phyloP scores from a whole-genome alignment of 345 rosid genomes.

The Acer yangbiense region DNA sequence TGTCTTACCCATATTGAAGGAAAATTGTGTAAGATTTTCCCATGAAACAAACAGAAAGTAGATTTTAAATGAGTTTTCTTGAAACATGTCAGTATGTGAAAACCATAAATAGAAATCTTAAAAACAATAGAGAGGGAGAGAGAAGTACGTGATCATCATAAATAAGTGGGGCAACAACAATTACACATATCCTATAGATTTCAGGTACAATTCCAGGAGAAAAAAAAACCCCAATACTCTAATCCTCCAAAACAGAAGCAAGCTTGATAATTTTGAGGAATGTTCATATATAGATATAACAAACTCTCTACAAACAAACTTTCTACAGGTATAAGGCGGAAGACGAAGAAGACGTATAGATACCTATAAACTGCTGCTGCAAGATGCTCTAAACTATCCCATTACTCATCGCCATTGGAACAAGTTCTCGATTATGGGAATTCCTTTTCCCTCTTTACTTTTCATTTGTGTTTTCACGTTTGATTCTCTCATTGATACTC shows the following conservation, averaged over 20 bases:
- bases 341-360: conserved; percentile 12
- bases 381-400: conserved; percentile 12
- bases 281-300: conserved; percentile 22
- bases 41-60: not conserved
- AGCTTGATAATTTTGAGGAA: conserved; percentile 20
- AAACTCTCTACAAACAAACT: conserved; percentile 26
- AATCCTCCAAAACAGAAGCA: not conserved
- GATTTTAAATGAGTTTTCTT: not conserved
- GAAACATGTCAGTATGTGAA: not conserved
- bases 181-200: not conserved
- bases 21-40: not conserved
- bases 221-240: too few relatives aligned
- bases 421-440: conserved; percentile 9
- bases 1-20: too few relatives aligned
- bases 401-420: conserved; percentile 15
- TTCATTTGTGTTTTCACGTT: not conserved
- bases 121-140: not conserved
- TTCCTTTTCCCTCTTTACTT: not conserved
- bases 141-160: not conserved
- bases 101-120: not conserved
- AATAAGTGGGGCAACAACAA: not conserved
- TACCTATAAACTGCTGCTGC: conserved; percentile 14
- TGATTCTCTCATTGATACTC: conserved; percentile 12
- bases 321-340: conserved; percentile 19
- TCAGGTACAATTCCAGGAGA: not conserved